Base-by-base conservation (phyloP, 2,329 filamentous ascomycete genomes). In the Plenodomus lindquistii region DNA sequence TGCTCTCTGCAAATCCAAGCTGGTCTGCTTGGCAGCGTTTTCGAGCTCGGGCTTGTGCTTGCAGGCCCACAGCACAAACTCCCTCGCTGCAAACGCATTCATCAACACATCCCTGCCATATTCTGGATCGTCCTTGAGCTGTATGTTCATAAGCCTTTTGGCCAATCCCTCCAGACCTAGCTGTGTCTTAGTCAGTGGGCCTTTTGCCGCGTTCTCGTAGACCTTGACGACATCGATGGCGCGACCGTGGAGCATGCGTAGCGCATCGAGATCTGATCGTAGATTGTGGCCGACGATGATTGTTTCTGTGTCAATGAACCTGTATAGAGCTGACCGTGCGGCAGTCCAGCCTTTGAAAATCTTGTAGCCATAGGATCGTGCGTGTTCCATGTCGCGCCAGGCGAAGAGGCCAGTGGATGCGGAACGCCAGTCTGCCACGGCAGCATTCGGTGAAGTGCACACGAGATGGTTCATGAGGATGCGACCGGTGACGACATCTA, bases 51-150 rank as follows among this genome's bases (percentile, higher is more conserved):
- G 62, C 2, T 63, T 63, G n/a, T 78, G 69, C 46, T 65, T 67
- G n/a, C 78, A 55, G 46, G 72, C 76, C 69, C 72, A 79, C 2
- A 82, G 60, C 4, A 75, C 69, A 39, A 82, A 56, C 57, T 82
- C 79, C 7, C 80, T 72, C 0, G 75, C 69, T 0, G 80, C 79
- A 27, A 78, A 70, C 0, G 78, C 75, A 63, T 81, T 77, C 56
- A 81, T 77, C 4, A 82, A 54, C 39, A 74, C 74, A 59, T 79
- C 73, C 41, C 81, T 79, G 1, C 78, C 76, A 2, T 55, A 59
- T 4, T 37, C 31, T 1, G 52, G 43, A 46, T 66, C 53, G 2
- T 36, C 51, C 18, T 45, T 48, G 17, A 70, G 47, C 2, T 31
- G 21, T 2, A 55, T 38, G 2, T 38, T 39, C 1, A 52, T 43